Base-by-base conservation (phyloP, 805 yeast genomes). In the Teunomyces cretensis region DNA sequence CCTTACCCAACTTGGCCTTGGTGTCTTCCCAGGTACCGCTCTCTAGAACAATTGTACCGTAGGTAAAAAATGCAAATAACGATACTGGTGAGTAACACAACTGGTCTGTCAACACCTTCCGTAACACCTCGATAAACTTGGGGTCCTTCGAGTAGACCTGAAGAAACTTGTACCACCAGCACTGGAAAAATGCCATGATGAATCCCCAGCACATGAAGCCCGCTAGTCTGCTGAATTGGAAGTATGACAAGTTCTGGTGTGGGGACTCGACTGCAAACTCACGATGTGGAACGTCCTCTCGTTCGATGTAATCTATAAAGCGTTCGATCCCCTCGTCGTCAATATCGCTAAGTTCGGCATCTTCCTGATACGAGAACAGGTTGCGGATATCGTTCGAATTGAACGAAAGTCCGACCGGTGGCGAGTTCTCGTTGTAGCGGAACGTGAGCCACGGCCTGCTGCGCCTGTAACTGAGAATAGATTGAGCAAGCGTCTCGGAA, bases 121-220 rank as follows among this genome's bases (percentile, higher is more conserved):
- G 85, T 28, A 92, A 72, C 6, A 88, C 95, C 44, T 90, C 88
- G 1, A 91, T 84, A 48, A 88, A 76, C n/a, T 87, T 80, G 13
- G 94, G 92, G 62, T 87, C 90, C 46, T 83, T 84, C 4, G 85
- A 81, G 62, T 86, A 92, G 51, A 88, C 80, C 58, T 92, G 91
- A 48, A 92, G 74, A 47, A 91, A 79, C 55, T 80, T 77, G 58
- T 92, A 91, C 99, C 99, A 92, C 40, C 83, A 84, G 42, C 86
- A 86, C 65, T 90, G 97, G 39, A 82, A 79, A 57, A 88, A 85
- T 0, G 97, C 85, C 68, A 89, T 78, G 6, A 84, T 58, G 45
- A 87, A 80, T 1, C 98, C 97, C 97, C 97, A 91, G 35, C 79
- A 66, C 71, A 88, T 81, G 59, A 90, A 91, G 6, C 94, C 86